These are phyloP conservation scores for Clitoria ternatea DNA, from an alignment of 306 rosid species.

Conservation along the genomic window DNA sequence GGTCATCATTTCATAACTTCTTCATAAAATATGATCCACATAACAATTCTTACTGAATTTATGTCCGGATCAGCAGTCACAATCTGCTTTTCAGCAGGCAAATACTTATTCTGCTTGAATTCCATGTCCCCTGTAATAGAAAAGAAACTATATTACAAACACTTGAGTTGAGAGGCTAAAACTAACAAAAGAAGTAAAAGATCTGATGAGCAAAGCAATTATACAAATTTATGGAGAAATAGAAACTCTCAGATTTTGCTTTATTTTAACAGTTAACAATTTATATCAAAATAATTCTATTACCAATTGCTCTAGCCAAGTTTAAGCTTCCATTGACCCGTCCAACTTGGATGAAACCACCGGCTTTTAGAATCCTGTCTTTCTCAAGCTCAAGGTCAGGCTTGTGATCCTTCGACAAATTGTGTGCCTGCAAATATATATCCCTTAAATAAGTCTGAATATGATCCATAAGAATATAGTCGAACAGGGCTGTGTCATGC, in stretches of 20 bases:
- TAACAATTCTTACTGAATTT: slow-evolving; percentile 48
- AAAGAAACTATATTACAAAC: background rate
- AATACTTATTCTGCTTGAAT: slow-evolving; percentile 75
- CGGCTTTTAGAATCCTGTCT: slow-evolving; percentile 88
- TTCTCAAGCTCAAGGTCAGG: slow-evolving; percentile 85
- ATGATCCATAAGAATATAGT: slow-evolving; percentile 6
- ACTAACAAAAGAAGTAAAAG: background rate
- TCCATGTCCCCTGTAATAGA: slow-evolving; percentile 73
- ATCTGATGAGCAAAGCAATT: background rate
- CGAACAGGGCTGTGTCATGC: background rate
- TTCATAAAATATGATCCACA: background rate
- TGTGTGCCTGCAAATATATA: slow-evolving; percentile 65
- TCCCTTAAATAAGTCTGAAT: slow-evolving; percentile 14
- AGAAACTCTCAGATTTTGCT: background rate
- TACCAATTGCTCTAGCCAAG: slow-evolving; percentile 95
- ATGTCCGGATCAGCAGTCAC: slow-evolving; percentile 88
- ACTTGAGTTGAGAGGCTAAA: no score
- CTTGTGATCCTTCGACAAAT: slow-evolving; percentile 92
- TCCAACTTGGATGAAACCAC: slow-evolving; percentile 91
- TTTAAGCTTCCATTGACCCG: slow-evolving; percentile 94
- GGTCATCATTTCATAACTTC: background rate
- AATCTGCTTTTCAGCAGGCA: slow-evolving; percentile 86
- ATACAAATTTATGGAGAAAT: background rate
- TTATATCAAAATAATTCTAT: background rate
- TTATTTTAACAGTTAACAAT: slow-evolving; percentile 14